Evolutionary conservation across 345 rosid species (phyloP), one percentile per base, ranked within the genome.

Genomic region (Lepidium aucheri): DNA sequence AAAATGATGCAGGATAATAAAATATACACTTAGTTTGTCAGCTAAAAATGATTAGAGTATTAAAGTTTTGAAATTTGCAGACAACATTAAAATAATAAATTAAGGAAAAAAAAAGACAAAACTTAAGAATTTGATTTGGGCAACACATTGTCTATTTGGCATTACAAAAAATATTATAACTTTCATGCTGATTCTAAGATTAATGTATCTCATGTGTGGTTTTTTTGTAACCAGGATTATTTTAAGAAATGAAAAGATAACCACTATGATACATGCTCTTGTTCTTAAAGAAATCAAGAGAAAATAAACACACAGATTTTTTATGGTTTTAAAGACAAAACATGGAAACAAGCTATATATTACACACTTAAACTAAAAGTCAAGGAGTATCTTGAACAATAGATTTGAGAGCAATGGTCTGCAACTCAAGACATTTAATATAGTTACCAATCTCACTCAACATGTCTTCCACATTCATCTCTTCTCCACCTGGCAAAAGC

Each of bases 361-460:
- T 51, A 60, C 44, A 74, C 30, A 40, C 56, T 28, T 56, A 71
- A 71, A 64, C 65, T 72, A 58, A 58, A 42, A 65, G 13, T 74
- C 57, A 74, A 54, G 61, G 26, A 61, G 52, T 68, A 12, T 74
- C 53, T 34, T 74, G 43, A 62, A 75, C 75, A 58, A 77, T 67
- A 16, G 72, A 74, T 33, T 65, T 74, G 40, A 80, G 84, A 63
- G 74, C 66, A 68, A 60, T 44, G 9, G 77, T 79, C 63, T 80
- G 84, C 16, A 74, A 75, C 65, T 80, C 81, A 51, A 80, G 84
- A 77, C 79, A 80, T 11, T 43, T 47, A 68, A 77, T 78, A 63
- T 80, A 80, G 20, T 69, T 68, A 18, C 77, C 77, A 62, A 77
- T 46, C 67, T 80, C 84, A 74, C 62, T 52, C 24, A 77, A 69